These are phyloP conservation scores for Ganoderma multipileum DNA, from an alignment of 1,284 basidiomycete species.

Conservation along the genomic window DNA sequence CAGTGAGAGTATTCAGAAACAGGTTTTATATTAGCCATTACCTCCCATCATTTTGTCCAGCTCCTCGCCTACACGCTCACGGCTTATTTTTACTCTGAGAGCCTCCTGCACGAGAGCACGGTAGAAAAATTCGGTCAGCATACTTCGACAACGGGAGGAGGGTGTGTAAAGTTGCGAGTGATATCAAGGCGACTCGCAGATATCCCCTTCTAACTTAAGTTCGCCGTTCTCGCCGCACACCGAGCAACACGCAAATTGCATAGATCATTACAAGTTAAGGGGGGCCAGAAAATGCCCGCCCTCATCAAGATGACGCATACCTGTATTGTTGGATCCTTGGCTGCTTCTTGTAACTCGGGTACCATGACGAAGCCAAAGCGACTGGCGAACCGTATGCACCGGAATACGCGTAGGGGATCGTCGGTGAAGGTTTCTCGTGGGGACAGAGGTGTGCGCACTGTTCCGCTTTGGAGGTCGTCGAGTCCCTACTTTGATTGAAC, in stretches of 20 bases:
- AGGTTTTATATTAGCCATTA: slow-evolving; percentile 36
- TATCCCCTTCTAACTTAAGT: too few species aligned
- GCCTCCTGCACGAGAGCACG: slow-evolving; percentile 57
- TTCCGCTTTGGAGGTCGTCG: slow-evolving; percentile 78
- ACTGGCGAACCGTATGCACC: slow-evolving; percentile 92
- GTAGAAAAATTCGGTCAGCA: neutral
- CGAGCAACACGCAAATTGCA: neutral
- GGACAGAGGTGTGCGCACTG: slow-evolving; percentile 90
- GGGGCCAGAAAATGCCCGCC: neutral
- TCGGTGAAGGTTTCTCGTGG: slow-evolving; percentile 92
- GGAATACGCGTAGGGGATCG: slow-evolving; percentile 91
- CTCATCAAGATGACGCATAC: slow-evolving; percentile 45
- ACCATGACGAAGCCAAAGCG: slow-evolving; percentile 88
- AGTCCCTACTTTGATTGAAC: slow-evolving; percentile 66
- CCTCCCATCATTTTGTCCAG: slow-evolving; percentile 92
- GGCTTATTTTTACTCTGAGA: slow-evolving; percentile 80
- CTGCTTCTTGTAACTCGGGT: slow-evolving; percentile 73
- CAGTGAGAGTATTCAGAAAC: neutral
- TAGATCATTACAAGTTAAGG: neutral
- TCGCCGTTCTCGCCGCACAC: neutral
- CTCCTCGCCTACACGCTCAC: slow-evolving; percentile 92
- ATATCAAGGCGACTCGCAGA: neutral
- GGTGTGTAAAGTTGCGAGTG: neutral
- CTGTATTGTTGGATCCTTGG: slow-evolving; percentile 73
- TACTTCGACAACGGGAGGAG: neutral